These are phyloP conservation scores for Huiozyma naganishii DNA, from an alignment of 805 yeast genomes.

Conservation along the genomic window DNA sequence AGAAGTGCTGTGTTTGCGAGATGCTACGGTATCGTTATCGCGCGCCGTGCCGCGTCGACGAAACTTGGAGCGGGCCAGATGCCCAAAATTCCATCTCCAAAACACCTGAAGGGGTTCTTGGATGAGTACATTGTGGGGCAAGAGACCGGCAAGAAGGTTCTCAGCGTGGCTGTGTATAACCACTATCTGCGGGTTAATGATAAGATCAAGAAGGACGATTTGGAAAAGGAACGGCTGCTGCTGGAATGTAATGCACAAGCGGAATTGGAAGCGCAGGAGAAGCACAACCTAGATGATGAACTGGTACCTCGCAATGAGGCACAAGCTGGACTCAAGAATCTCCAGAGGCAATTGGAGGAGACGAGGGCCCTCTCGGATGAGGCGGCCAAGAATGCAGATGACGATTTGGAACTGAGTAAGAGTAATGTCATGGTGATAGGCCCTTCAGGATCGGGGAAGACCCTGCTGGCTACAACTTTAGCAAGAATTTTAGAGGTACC, in stretches of 20 bases:
- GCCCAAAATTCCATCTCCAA: slow-evolving; percentile 36
- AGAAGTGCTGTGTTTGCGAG: neutral
- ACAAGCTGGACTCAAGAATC: slow-evolving; percentile 21
- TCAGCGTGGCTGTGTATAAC: slow-evolving; percentile 51
- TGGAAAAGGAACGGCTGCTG: slow-evolving; percentile 18
- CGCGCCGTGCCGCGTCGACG: no score
- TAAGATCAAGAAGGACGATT: slow-evolving; percentile 14
- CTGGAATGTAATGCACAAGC: slow-evolving; percentile 17
- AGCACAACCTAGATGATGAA: slow-evolving; percentile 6
- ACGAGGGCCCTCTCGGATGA: slow-evolving; percentile 3
- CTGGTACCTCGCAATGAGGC: slow-evolving; percentile 20
- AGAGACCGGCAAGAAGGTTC: slow-evolving; percentile 43
- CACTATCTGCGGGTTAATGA: slow-evolving; percentile 43
- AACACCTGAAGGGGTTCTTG: slow-evolving; percentile 32
- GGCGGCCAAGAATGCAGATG: slow-evolving; percentile 18
- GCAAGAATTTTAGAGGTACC: slow-evolving; percentile 46
- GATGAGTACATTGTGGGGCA: slow-evolving; percentile 50
- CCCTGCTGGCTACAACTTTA: slow-evolving; percentile 43
- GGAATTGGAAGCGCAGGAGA: neutral
- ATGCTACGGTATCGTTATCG: slow-evolving; percentile 4
- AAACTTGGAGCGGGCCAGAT: neutral
- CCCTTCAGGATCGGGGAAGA: slow-evolving; percentile 55
- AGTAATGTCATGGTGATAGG: slow-evolving; percentile 47
- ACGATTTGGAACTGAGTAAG: slow-evolving; percentile 40
- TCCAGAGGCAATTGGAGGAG: slow-evolving; percentile 19